Conservation (phyloP, 2,329 filamentous ascomycete species). For the Tolypocladium endophyticum region DNA sequence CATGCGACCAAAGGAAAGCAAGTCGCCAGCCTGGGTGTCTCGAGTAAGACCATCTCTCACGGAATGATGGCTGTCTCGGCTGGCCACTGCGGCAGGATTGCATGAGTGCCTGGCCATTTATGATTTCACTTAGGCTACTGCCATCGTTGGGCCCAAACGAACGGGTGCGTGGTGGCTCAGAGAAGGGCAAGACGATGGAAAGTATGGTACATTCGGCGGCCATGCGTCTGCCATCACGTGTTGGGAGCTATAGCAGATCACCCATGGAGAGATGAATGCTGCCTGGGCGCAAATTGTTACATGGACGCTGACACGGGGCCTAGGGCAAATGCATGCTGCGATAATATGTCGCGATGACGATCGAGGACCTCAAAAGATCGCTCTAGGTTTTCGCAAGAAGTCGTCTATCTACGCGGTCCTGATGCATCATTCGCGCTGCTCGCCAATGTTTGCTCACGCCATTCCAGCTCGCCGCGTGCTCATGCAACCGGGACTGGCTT, state of each 20-base stretch:
- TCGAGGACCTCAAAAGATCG: background rate
- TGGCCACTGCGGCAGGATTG: background rate
- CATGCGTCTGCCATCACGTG: background rate
- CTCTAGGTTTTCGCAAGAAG: background rate
- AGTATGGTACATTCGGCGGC: background rate
- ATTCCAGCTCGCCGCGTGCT: background rate
- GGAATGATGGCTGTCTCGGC: conserved; percentile 5
- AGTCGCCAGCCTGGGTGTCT: conserved; percentile 10
- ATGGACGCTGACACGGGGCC: background rate
- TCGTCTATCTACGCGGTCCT: background rate
- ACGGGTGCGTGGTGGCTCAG: background rate
- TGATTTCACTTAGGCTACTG: background rate
- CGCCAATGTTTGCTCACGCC: background rate
- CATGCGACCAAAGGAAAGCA: background rate
- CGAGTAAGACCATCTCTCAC: conserved; percentile 6
- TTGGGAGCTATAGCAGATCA: background rate
- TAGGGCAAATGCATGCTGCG: background rate
- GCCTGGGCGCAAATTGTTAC: background rate
- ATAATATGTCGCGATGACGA: background rate
- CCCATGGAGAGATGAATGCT: background rate
- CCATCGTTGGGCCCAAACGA: background rate
- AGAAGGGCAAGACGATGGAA: background rate
- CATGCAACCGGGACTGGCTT: background rate
- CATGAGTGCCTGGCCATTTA: background rate
- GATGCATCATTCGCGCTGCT: background rate